Base-by-base conservation (phyloP, 441 rosid genomes). In the Euphorbia corollata region DNA sequence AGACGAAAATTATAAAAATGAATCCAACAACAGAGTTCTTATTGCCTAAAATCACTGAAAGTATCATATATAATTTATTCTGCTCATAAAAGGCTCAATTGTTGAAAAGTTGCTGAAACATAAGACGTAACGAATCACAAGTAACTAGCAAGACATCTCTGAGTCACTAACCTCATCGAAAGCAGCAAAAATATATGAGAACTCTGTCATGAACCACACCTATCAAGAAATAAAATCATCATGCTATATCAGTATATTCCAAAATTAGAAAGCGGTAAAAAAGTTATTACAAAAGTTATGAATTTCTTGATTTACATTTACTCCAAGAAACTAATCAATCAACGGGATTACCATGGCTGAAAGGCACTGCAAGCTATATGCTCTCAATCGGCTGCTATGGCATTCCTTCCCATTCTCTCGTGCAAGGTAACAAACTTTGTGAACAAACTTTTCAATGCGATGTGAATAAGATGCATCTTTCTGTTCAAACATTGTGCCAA, bases 181-280 rank as follows among this genome's bases (percentile, higher is more conserved):
- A 76, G 88, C 83, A 71, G 79, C 78, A 79, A 95, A 92, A 34
- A 87, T 75, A 70, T 80, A 86, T 0, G 90, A 88, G 79, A 85
- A 92, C 74, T 86, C 80, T 6, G 87, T 82, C 95, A 92, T 92
- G 86, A 81, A 92, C 99, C 99, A 90, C 63, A 95, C 88, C 99
- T 95, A 80, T 53, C n/a, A n/a, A n/a, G 71, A 73, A 64, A 59
- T 41, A 78, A 61, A 57, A 51, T 15, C 24, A 59, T 64, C 16
- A 68, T 34, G 58, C 41, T 36, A 36, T 36, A n/a, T n/a, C n/a
- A n/a, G 32, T 38, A 62, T 43, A 53, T 16, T 45, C 54, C 54
- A 76, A 62, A 12, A 69, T 53, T 27, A 38, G 53, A 34, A 63
- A 53, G 57, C 30, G 10, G 30, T 24, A 30, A 36, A 15, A 43